Conservation (phyloP, 1,284 basidiomycete genomes). For the Ganoderma lucidum region DNA sequence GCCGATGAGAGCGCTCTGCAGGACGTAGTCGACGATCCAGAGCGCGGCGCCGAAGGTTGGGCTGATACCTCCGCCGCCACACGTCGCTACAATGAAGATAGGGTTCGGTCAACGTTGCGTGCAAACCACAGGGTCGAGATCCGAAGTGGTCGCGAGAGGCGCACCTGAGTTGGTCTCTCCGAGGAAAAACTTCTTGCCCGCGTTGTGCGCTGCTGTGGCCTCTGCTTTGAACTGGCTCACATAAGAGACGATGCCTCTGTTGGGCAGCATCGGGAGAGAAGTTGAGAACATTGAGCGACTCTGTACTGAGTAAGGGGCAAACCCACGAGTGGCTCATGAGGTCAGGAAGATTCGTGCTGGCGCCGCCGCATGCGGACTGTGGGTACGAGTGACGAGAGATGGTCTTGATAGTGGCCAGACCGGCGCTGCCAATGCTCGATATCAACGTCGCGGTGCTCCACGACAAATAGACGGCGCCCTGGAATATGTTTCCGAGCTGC, state of each 20-base stretch:
- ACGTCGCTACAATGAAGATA: constrained; percentile 43
- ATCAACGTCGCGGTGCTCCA: constrained; percentile 49
- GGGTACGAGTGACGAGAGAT: constrained; percentile 54
- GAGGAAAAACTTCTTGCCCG: constrained; percentile 49
- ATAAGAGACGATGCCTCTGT: constrained; percentile 49
- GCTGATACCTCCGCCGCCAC: constrained; percentile 54
- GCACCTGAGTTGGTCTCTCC: constrained; percentile 56
- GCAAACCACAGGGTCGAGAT: background rate
- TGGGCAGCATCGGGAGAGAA: background rate
- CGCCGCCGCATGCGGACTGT: constrained; percentile 53
- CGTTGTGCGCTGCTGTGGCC: constrained; percentile 46
- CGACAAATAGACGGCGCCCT: constrained; percentile 52
- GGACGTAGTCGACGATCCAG: constrained; percentile 56
- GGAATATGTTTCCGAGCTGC: constrained; percentile 49
- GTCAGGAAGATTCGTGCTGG: constrained; percentile 47
- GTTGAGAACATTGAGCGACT: background rate
- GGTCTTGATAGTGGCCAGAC: constrained; percentile 45
- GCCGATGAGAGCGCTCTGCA: constrained; percentile 50
- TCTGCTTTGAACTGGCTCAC: constrained; percentile 47
- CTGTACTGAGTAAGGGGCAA: background rate
- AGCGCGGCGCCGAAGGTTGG: constrained; percentile 53
- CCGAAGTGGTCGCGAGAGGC: background rate
- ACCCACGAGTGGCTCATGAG: constrained; percentile 53
- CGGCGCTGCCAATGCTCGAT: constrained; percentile 43
- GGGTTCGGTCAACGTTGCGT: background rate